These are phyloP conservation scores for Lactifluus pinguis DNA, from an alignment of 768 basidiomycete genomes.

Conservation along the genomic window DNA sequence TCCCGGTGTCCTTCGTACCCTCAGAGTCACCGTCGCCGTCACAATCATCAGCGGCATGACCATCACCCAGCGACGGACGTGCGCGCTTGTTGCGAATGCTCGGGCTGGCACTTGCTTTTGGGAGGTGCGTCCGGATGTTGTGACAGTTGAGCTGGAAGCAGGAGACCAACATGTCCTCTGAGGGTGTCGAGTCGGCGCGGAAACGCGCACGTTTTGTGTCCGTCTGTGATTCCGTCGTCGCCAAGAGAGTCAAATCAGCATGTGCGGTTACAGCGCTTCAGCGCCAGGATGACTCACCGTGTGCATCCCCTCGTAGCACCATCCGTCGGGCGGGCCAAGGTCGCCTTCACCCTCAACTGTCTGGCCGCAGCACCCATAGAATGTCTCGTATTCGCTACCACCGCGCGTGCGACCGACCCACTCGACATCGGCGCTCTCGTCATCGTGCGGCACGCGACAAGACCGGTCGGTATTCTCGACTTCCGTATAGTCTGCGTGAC, in stretches of 20 bases:
- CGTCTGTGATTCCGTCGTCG: constrained; percentile 34
- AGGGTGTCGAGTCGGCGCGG: constrained; percentile 60
- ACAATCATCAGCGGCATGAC: constrained; percentile 16
- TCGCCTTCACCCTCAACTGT: constrained; percentile 70
- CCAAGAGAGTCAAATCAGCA: neutral
- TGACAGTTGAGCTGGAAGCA: constrained; percentile 52
- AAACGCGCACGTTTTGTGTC: constrained; percentile 71
- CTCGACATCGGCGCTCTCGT: constrained; percentile 71
- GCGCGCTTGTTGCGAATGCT: constrained; percentile 23
- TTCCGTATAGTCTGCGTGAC: constrained; percentile 61
- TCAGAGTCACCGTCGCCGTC: constrained; percentile 23
- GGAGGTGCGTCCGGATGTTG: constrained; percentile 27
- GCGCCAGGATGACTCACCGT: constrained; percentile 38
- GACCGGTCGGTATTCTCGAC: constrained; percentile 66
- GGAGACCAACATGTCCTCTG: constrained; percentile 58
- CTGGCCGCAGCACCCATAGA: constrained; percentile 67
- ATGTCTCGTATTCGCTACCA: constrained; percentile 36
- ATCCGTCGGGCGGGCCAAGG: constrained; percentile 77
- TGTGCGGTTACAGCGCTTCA: neutral
- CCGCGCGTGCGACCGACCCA: constrained; percentile 36
- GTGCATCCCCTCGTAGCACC: constrained; percentile 80
- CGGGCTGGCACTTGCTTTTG: constrained; percentile 19
- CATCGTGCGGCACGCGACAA: constrained; percentile 67
- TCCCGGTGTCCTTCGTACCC: constrained; percentile 25
- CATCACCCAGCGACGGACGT: constrained; percentile 16